A percentile compares a stretch with the other conserved stretches of the same genome.
phyloP scores from a whole-genome alignment of 371 early-diverging fungal species.

The Zopfochytrium polystomum region DNA sequence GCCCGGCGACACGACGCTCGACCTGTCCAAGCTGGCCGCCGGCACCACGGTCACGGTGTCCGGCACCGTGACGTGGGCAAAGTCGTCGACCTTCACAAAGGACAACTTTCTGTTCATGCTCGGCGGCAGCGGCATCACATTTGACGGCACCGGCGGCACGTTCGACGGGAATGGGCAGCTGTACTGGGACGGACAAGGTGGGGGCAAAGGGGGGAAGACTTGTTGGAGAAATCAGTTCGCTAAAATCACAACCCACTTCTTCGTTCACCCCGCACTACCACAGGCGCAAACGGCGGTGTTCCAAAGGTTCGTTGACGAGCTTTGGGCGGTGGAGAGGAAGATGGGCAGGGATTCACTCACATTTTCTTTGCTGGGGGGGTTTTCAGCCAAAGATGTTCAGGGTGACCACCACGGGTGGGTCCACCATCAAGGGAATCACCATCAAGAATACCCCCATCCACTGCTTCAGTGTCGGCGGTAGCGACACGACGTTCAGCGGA shows the following conservation, averaged over 20 bases:
- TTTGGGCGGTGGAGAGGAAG: too few relatives aligned
- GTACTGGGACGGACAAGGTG: constrained; percentile 2
- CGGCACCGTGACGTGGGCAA: background rate
- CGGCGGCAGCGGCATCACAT: background rate
- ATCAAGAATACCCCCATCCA: constrained; percentile 1
- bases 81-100: too few relatives aligned
- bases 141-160: background rate
- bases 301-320: too few relatives aligned
- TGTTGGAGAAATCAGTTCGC: too few relatives aligned
- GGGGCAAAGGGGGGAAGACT: too few relatives aligned
- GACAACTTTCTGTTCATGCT: too few relatives aligned
- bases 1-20: background rate
- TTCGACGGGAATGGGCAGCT: background rate
- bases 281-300: constrained; percentile 3
- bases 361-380: too few relatives aligned
- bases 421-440: background rate
- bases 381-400: constrained; percentile 1
- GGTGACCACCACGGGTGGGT: background rate
- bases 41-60: background rate
- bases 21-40: background rate
- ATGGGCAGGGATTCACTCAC: too few relatives aligned
- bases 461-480: background rate
- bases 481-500: background rate
- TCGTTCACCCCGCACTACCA: too few relatives aligned
- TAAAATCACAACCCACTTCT: too few relatives aligned